phyloP scores from a whole-genome alignment of 2,329 filamentous ascomycete species.

The Cercospora beticola region DNA sequence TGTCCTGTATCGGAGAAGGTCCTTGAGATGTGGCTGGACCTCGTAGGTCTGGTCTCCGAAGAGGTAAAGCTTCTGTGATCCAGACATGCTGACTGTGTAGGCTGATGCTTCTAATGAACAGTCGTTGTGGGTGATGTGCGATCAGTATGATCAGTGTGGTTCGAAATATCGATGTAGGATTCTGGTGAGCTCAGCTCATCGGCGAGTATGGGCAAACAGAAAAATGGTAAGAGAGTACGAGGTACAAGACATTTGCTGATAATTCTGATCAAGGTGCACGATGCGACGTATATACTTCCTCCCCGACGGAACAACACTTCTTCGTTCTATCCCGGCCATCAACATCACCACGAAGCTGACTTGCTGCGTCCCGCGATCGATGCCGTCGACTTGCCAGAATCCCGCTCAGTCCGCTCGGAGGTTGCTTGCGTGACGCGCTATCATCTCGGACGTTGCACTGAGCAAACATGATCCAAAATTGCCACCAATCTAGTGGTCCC shows the following conservation, averaged over 20 bases:
- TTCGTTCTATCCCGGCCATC: neutral
- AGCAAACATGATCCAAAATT: neutral
- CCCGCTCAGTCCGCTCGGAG: neutral
- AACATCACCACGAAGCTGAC: neutral
- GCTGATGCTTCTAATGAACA: neutral
- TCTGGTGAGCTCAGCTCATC: neutral
- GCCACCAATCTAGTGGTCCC: neutral
- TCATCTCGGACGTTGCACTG: neutral
- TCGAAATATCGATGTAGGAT: neutral
- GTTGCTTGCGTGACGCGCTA: neutral
- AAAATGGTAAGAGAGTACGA: neutral
- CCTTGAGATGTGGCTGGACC: conserved; percentile 16
- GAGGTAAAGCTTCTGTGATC: conserved; percentile 11
- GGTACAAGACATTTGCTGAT: neutral
- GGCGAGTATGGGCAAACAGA: neutral
- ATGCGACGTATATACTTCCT: neutral
- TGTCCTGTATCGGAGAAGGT: conserved; percentile 12
- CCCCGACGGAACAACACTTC: neutral
- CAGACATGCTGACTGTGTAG: neutral
- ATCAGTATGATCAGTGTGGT: neutral
- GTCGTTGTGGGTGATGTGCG: neutral
- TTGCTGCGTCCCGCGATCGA: neutral
- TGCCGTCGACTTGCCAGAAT: neutral
- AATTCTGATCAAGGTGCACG: neutral
- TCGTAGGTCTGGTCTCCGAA: conserved; percentile 28